Evolutionary conservation across 2,329 filamentous ascomycete genomes (phyloP).

Genomic region (Balansia obtecta): DNA sequence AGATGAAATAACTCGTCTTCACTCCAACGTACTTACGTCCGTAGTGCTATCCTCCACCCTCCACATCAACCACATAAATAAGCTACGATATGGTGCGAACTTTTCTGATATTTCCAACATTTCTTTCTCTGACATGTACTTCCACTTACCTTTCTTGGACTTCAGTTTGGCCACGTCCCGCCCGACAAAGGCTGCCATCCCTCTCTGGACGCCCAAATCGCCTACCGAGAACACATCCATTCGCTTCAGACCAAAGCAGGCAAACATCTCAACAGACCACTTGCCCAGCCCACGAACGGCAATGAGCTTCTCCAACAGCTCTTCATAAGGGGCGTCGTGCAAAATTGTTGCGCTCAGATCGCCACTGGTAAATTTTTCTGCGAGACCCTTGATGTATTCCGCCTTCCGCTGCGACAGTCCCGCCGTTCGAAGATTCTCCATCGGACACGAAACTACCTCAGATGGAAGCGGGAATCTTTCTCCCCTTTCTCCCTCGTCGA

Average conservation of each 20-base stretch:
- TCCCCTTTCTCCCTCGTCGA: slow-evolving; percentile 31
- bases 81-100: slow-evolving; percentile 76
- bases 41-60: slow-evolving; percentile 55
- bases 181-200: slow-evolving; percentile 81
- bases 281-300: slow-evolving; percentile 76
- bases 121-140: slow-evolving; percentile 91
- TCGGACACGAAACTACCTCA: slow-evolving; percentile 50
- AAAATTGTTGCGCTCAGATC: slow-evolving; percentile 68
- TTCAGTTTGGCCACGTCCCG: slow-evolving; percentile 77
- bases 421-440: slow-evolving; percentile 64
- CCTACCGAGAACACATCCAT: slow-evolving; percentile 90
- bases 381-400: slow-evolving; percentile 82
- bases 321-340: slow-evolving; percentile 68
- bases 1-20: background rate
- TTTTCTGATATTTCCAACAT: slow-evolving; percentile 73
- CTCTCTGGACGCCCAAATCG: slow-evolving; percentile 86
- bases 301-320: slow-evolving; percentile 69
- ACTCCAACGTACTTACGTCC: slow-evolving; percentile 51
- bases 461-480: slow-evolving; percentile 61
- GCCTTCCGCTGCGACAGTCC: slow-evolving; percentile 91
- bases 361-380: slow-evolving; percentile 64
- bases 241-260: slow-evolving; percentile 85
- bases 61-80: slow-evolving; percentile 99
- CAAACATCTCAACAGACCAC: slow-evolving; percentile 98
- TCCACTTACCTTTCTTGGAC: slow-evolving; percentile 76